These are phyloP conservation scores for Zygnema cylindricum DNA, from an alignment of 139 green algal genomes.

Conservation along the genomic window DNA sequence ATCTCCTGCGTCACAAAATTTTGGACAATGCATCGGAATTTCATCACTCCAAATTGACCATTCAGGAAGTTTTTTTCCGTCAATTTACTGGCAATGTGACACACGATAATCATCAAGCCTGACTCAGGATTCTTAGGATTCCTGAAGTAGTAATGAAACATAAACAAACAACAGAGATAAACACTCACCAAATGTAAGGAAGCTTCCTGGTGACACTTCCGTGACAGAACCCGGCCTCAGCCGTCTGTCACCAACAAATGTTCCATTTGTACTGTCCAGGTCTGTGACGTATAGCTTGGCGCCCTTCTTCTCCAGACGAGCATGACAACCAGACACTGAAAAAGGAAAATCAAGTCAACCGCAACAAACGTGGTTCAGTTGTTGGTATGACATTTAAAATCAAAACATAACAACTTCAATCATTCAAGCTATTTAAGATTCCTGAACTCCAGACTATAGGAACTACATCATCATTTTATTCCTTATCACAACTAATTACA, in stretches of 20 bases:
- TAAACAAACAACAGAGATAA: not conserved
- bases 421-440: not conserved
- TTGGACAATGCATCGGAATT: too few relatives aligned
- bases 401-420: not conserved
- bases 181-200: conserved; percentile 31
- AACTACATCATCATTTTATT: too few relatives aligned
- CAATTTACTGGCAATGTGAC: not conserved
- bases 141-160: conserved; percentile 22
- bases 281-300: conserved; percentile 28
- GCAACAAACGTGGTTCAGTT: not conserved
- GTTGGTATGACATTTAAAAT: not conserved
- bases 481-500: too few relatives aligned
- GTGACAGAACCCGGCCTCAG: not conserved
- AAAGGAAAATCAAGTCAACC: not conserved
- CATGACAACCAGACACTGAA: conserved; percentile 39
- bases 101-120: conserved; percentile 1
- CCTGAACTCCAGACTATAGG: too few relatives aligned
- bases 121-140: not conserved
- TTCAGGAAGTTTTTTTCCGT: not conserved
- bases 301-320: conserved; percentile 33
- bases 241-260: conserved; percentile 1
- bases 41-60: too few relatives aligned
- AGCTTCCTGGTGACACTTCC: not conserved
- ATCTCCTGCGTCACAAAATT: conserved; percentile 4
- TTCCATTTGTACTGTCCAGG: conserved; percentile 49